Percentiles rank a stretch among this genome's conserved stretches.
Evolutionary conservation across 176 grass and related monocot species (phyloP).

Genomic region (Metroxylon sagu): DNA sequence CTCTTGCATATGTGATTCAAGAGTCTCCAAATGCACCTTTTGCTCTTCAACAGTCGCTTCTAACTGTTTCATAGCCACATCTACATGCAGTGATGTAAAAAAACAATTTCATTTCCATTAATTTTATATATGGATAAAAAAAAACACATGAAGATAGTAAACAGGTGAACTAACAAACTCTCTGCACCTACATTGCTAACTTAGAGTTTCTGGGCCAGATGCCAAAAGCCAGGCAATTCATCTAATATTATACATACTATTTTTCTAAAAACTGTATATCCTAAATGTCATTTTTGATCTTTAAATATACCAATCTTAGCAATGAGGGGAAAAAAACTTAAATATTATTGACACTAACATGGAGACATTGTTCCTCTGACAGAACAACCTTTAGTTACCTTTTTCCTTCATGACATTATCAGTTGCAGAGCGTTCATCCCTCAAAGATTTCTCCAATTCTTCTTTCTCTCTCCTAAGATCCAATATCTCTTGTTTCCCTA

Average conservation of each 20-base stretch:
- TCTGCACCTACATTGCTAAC: constrained; percentile 3
- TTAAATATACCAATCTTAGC: no score
- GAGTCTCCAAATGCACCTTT: constrained; percentile 29
- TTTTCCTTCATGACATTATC: constrained; percentile 55
- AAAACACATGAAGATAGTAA: background rate
- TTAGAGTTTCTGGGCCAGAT: constrained; percentile 2
- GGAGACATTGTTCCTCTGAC: constrained; percentile 12
- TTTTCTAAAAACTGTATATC: no score
- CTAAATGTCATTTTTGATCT: no score
- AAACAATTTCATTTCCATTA: background rate
- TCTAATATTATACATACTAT: background rate
- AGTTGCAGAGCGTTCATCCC: constrained; percentile 33
- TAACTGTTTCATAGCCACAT: constrained; percentile 65
- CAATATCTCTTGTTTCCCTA: constrained; percentile 61
- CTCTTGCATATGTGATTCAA: constrained; percentile 52
- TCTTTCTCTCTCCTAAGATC: constrained; percentile 72
- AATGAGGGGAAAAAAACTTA: no score
- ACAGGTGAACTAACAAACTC: constrained; percentile 1
- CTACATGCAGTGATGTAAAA: constrained; percentile 33
- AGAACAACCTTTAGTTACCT: constrained; percentile 39
- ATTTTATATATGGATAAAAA: no score
- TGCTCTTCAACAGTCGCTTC: constrained; percentile 53
- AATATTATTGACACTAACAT: background rate
- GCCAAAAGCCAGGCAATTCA: background rate
- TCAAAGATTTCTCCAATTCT: constrained; percentile 56